Conservation (phyloP, 106 monocot species). For the Phalaenopsis aphrodite region DNA sequence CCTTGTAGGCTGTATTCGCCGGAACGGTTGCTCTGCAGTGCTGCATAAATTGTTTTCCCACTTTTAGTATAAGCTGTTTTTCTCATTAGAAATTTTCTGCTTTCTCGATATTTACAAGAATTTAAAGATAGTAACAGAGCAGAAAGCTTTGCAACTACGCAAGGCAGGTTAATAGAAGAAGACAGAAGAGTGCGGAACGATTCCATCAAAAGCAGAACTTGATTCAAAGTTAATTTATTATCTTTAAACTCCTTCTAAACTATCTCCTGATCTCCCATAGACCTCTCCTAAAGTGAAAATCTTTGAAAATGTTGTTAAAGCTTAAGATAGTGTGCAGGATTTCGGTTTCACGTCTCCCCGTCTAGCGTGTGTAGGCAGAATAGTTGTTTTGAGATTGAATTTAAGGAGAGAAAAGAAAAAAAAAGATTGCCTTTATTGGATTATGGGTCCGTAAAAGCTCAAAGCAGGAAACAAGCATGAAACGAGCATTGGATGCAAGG, state of each 20-base stretch:
- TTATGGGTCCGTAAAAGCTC: background rate
- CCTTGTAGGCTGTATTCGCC: slow-evolving; percentile 15
- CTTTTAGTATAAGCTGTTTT: background rate
- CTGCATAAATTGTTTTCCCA: slow-evolving; percentile 22
- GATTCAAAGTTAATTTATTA: background rate
- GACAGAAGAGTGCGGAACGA: background rate
- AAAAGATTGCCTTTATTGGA: background rate
- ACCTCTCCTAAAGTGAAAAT: background rate
- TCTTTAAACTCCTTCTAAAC: background rate
- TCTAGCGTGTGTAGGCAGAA: background rate
- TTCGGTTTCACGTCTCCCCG: background rate
- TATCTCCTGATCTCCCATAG: background rate
- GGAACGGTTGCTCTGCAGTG: slow-evolving; percentile 28
- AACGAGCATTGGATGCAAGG: background rate
- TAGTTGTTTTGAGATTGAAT: too few species aligned
- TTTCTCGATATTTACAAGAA: too few species aligned
- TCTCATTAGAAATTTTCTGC: too few species aligned
- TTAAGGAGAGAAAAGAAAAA: too few species aligned
- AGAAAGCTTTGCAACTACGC: background rate
- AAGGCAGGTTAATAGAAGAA: background rate
- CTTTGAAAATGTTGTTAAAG: background rate
- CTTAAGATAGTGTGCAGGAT: background rate
- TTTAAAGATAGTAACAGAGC: too few species aligned
- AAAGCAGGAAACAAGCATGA: background rate
- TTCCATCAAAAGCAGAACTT: background rate